phyloP scores from a whole-genome alignment of 2,329 filamentous ascomycete species.

The Chaetomiaceae sp. region DNA sequence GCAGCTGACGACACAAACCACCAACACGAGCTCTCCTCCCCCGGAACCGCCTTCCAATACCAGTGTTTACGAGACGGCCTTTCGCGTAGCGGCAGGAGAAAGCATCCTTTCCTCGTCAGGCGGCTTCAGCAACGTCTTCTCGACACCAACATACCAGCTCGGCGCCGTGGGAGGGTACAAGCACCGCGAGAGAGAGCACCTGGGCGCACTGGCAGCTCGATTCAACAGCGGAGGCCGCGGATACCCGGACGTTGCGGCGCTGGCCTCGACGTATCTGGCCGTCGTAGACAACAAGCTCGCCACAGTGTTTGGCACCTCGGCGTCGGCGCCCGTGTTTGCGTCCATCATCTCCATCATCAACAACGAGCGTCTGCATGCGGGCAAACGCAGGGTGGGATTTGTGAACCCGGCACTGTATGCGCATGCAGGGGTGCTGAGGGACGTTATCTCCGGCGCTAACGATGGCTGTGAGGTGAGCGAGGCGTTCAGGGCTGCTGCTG shows the following conservation, averaged over 20 bases:
- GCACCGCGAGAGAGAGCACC: not conserved
- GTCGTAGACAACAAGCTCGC: constrained; percentile 34
- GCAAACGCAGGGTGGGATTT: constrained; percentile 29
- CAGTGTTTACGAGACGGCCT: constrained; percentile 13
- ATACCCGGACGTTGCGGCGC: constrained; percentile 9
- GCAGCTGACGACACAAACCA: constrained; percentile 11
- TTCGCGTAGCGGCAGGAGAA: not conserved
- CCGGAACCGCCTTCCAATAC: constrained; percentile 3
- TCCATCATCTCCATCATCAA: constrained; percentile 32
- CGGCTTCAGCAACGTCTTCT: constrained; percentile 44
- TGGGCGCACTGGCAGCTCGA: not conserved
- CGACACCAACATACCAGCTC: constrained; percentile 39
- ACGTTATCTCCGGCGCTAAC: not conserved
- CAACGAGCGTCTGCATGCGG: constrained; percentile 27
- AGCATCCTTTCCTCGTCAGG: constrained; percentile 28
- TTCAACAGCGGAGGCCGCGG: not conserved
- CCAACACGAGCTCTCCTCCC: not conserved
- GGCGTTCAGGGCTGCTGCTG: not conserved
- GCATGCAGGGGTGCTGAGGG: not conserved
- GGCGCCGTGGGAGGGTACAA: constrained; percentile 36
- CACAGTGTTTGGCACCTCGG: constrained; percentile 44
- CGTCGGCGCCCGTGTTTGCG: constrained; percentile 33
- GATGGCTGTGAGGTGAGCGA: not conserved
- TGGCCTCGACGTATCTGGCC: not conserved
- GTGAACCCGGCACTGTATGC: constrained; percentile 10